Percentiles rank a stretch among this genome's conserved stretches.
phyloP scores from a whole-genome alignment of 257 asterid genomes.

The Linaria vulgaris region DNA sequence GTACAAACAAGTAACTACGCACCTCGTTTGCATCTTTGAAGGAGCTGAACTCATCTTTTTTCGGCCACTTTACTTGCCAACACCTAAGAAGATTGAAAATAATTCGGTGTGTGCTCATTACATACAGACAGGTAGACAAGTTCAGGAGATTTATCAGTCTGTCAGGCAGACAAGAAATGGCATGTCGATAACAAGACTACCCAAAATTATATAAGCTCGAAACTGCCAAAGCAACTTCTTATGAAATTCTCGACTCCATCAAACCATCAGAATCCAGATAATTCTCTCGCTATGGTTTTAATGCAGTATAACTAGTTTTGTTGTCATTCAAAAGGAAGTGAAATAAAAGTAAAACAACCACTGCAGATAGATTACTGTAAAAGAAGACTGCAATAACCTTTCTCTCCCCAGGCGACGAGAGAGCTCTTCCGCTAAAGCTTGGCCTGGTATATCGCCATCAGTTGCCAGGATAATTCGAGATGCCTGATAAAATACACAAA shows the following conservation, averaged over 20 bases:
- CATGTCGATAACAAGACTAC: neutral
- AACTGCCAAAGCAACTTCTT: neutral
- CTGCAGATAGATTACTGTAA: neutral
- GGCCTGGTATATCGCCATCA: constrained; percentile 71
- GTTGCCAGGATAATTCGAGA: constrained; percentile 73
- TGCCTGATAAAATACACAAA: constrained; percentile 35
- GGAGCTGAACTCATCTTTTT: constrained; percentile 46
- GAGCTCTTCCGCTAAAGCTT: constrained; percentile 75
- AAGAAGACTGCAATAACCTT: constrained; percentile 36
- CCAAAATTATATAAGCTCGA: neutral
- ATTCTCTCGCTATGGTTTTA: too few species aligned
- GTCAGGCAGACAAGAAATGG: neutral
- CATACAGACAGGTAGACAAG: too few species aligned
- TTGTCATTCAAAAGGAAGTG: neutral
- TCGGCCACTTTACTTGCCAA: constrained; percentile 34
- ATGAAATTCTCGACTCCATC: too few species aligned
- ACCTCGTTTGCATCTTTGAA: constrained; percentile 87
- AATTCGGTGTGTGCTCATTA: too few species aligned
- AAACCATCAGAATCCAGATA: too few species aligned
- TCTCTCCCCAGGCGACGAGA: constrained; percentile 77
- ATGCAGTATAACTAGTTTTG: too few species aligned
- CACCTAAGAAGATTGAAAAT: constrained; percentile 42
- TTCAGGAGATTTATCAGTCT: neutral
- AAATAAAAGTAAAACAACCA: neutral
- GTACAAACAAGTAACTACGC: neutral